Conservation (phyloP, 1,284 basidiomycete species). For the Rhodotorula sp. region DNA sequence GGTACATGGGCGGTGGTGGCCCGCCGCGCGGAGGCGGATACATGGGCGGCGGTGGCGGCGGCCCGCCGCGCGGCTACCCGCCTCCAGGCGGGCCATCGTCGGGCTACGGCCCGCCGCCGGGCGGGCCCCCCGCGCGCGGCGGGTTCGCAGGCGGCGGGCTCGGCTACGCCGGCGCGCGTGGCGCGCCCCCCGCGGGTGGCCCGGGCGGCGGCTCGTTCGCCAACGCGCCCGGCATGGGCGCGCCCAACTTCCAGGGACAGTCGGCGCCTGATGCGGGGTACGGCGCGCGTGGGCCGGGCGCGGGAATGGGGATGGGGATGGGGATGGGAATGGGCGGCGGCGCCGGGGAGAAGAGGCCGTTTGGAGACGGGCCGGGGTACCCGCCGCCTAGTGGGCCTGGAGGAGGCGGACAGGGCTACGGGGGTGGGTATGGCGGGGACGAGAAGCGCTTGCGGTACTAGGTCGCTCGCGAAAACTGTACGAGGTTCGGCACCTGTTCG, state of each 20-base stretch:
- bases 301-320: neutral
- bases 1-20: neutral
- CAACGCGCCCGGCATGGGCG: too few species aligned
- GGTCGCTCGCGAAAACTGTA: neutral
- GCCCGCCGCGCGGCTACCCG: neutral
- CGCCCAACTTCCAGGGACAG: too few species aligned
- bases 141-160: constrained; percentile 7
- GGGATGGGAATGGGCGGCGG: neutral
- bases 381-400: neutral
- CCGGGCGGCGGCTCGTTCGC: neutral
- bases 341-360: constrained; percentile 9
- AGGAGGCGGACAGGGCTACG: constrained; percentile 1
- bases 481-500: too few species aligned
- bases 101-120: neutral
- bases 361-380: constrained; percentile 1
- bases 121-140: neutral
- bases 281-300: neutral
- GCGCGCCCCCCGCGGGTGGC: neutral
- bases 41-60: neutral
- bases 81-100: too few species aligned
- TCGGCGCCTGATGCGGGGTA: constrained; percentile 1
- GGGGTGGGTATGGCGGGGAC: constrained; percentile 24
- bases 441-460: constrained; percentile 35
- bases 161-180: constrained; percentile 10
- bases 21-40: constrained; percentile 5